Evolutionary conservation across 2,329 filamentous ascomycete genomes (phyloP).

Genomic region (Colletotrichum agaves): DNA sequence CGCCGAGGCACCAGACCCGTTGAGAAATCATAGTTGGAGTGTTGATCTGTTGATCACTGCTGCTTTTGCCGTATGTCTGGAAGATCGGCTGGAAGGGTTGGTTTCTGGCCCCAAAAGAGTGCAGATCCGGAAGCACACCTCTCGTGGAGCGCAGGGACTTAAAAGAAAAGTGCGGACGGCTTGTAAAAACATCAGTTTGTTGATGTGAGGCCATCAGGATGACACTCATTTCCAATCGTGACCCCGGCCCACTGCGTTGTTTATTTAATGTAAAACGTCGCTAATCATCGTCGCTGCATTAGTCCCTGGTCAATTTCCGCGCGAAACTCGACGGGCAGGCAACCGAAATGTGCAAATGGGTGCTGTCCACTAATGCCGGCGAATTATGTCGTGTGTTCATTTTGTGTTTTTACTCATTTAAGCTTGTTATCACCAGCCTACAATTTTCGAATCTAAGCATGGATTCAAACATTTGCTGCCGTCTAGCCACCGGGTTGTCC

Average conservation of each 20-base stretch:
- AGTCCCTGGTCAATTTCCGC: constrained; percentile 33
- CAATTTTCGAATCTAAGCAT: constrained; percentile 5
- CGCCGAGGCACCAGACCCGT: constrained; percentile 16
- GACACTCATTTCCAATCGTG: constrained; percentile 33
- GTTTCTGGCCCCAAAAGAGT: constrained; percentile 18
- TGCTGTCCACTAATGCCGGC: constrained; percentile 10
- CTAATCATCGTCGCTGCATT: constrained; percentile 34
- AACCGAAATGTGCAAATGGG: constrained; percentile 24
- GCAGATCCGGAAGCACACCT: constrained; percentile 6
- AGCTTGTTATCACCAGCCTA: constrained; percentile 28
- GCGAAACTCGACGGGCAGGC: constrained; percentile 12
- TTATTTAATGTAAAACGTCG: constrained; percentile 32
- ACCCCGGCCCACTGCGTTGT: constrained; percentile 25
- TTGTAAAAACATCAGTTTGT: background rate
- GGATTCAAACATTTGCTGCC: constrained; percentile 15
- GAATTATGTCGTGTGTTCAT: constrained; percentile 6
- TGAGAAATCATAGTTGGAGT: constrained; percentile 28
- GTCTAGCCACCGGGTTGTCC: constrained; percentile 20
- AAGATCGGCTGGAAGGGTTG: constrained; percentile 13
- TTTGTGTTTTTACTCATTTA: constrained; percentile 29
- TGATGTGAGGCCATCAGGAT: constrained; percentile 21
- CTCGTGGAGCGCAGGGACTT: constrained; percentile 25
- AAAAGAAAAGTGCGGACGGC: constrained; percentile 11
- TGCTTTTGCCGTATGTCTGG: background rate
- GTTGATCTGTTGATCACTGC: constrained; percentile 21